A percentile compares a stretch with the other conserved stretches of the same genome.
Evolutionary conservation across 169 alveolate species (phyloP).

Genomic region (Plasmodium ovale): DNA sequence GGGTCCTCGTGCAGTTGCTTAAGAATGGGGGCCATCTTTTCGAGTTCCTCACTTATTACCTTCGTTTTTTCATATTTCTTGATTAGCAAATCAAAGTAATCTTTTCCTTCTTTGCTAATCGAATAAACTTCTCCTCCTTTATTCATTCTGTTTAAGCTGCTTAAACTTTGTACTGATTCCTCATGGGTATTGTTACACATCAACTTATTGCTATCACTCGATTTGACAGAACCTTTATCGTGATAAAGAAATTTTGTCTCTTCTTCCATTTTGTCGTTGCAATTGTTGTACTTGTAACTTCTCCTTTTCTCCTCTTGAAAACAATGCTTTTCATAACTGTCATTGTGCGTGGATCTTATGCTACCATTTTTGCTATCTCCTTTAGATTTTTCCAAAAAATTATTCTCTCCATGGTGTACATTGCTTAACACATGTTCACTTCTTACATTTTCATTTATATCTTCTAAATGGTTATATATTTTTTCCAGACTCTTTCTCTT

Average conservation of each 20-base stretch:
- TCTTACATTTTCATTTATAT: not conserved
- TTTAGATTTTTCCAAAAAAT: no score
- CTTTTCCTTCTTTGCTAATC: slow-evolving; percentile 43
- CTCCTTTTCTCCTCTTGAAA: no score
- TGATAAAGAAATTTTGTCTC: no score
- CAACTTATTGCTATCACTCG: not conserved
- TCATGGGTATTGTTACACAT: not conserved
- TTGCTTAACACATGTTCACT: not conserved
- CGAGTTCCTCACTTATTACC: not conserved
- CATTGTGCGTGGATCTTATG: no score
- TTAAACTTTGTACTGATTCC: slow-evolving; percentile 11
- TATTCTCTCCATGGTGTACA: not conserved
- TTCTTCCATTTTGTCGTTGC: slow-evolving; percentile 11
- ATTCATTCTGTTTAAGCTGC: no score
- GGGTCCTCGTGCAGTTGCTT: not conserved
- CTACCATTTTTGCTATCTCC: no score
- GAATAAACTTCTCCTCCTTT: not conserved
- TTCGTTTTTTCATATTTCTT: slow-evolving; percentile 52
- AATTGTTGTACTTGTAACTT: no score
- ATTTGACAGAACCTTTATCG: no score
- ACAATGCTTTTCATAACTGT: no score
- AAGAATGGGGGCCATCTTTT: not conserved
- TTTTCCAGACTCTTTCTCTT: not conserved
- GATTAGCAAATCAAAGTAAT: slow-evolving; percentile 33
- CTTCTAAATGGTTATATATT: not conserved